Evolutionary conservation across 192 early-diverging fungal species (phyloP).

Genomic region (Entomortierella parvispora): DNA sequence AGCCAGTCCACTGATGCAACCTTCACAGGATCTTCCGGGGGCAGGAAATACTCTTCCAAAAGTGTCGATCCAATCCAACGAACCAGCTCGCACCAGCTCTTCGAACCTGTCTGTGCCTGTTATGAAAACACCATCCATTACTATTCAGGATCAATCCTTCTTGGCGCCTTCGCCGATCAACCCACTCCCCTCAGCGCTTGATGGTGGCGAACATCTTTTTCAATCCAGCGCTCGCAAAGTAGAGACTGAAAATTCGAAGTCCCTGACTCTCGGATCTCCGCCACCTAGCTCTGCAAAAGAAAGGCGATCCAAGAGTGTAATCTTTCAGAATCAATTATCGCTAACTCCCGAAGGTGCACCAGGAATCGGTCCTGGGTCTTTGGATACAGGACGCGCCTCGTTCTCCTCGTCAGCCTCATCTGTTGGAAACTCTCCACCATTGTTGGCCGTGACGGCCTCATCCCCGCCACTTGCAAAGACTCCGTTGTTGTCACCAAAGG

Average conservation of each 20-base stretch:
- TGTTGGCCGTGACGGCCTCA: background rate
- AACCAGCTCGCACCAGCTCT: conserved; percentile 10
- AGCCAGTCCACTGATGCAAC: background rate
- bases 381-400: too few relatives aligned
- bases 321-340: conserved; percentile 6
- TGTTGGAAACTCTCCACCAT: background rate
- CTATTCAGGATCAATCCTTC: conserved; percentile 39
- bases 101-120: conserved; percentile 9
- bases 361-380: too few relatives aligned
- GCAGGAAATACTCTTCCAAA: background rate
- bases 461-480: conserved; percentile 8
- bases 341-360: background rate
- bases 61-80: conserved; percentile 5
- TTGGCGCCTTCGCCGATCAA: conserved; percentile 38
- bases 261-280: conserved; percentile 1
- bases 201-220: conserved; percentile 27
- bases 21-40: too few relatives aligned
- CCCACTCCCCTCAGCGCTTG: conserved; percentile 28
- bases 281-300: conserved; percentile 11
- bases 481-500: background rate
- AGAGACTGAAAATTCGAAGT: background rate
- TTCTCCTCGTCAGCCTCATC: conserved; percentile 1
- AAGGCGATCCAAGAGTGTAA: conserved; percentile 28
- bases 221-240: background rate
- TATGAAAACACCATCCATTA: conserved; percentile 34